Base-by-base conservation (phyloP, 2,329 filamentous ascomycete genomes). In the Cordyceps tenuipes region DNA sequence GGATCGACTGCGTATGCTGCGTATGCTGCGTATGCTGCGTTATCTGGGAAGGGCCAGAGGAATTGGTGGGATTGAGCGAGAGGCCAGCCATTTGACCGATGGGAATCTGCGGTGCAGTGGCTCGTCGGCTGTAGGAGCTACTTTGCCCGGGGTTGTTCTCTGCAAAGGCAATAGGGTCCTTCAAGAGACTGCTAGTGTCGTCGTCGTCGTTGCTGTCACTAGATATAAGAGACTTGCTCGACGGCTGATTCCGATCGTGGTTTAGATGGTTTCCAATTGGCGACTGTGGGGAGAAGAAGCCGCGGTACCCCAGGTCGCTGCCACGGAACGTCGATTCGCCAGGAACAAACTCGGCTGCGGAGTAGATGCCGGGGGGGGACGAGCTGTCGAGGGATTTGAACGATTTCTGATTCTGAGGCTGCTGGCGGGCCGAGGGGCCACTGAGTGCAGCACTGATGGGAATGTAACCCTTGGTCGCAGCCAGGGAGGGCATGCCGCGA, bases 141-240 rank as follows among this genome's bases (percentile, higher is more conserved):
- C 34, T 31, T 23, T 66, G 64, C 9, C 65, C 67, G 23, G 66
- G 64, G 29, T 68, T 71, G 39, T 68, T 90, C 67, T 92, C 87
- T 10, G 89, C 90, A 68, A 86, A 91, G 9, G 82, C 86, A 48
- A 89, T 79, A 0, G 88, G 84, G 59, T 91, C 85, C 61, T 87
- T 87, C 50, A 91, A 77, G n/a, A 91, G 77, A 65, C 86, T 82
- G 39, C 80, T 83, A 2, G 88, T 89, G 68, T 90, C 88, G 54
- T 91, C 88, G 54, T 85, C 82, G 31, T 82, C 84, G 17, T 81
- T 80, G 23, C 70, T 70, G 67, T 89, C 84, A 66, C 88, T 83
- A 64, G 83, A 87, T 71, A 91, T 91, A 55, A 91, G 76, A 3
- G 84, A 82, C 72, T 90, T 91, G 65, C 88, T 86, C 3, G 83